Evolutionary conservation across 805 yeast genomes (phyloP).

Genomic region (Candida ficus): DNA sequence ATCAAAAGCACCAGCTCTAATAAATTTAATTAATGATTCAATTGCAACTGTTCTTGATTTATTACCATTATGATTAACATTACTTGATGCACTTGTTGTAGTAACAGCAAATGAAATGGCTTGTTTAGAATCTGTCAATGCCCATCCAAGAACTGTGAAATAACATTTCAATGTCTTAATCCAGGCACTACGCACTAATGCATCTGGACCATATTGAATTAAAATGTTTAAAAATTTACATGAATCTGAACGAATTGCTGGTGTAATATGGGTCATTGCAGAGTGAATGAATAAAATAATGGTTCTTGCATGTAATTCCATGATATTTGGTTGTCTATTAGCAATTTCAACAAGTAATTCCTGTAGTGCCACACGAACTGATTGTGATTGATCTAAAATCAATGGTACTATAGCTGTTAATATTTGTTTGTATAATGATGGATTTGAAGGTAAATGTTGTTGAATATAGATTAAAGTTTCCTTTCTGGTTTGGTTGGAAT

Average conservation of each 20-base stretch:
- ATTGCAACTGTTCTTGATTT: constrained; percentile 28
- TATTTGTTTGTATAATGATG: constrained; percentile 51
- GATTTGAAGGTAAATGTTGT: constrained; percentile 45
- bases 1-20: constrained; percentile 35
- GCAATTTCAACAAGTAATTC: constrained; percentile 45
- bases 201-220: constrained; percentile 47
- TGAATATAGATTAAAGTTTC: constrained; percentile 58
- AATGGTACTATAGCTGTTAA: constrained; percentile 56
- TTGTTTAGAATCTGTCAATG: constrained; percentile 31
- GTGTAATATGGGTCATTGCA: constrained; percentile 89
- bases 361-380: constrained; percentile 57
- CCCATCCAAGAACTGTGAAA: constrained; percentile 75
- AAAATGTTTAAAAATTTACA: constrained; percentile 60
- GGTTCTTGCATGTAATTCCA: constrained; percentile 55
- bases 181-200: constrained; percentile 61
- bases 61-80: constrained; percentile 11
- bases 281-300: constrained; percentile 74
- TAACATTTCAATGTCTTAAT: constrained; percentile 62
- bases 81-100: constrained; percentile 23
- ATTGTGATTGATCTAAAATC: constrained; percentile 50
- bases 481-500: constrained; percentile 61
- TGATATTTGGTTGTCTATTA: constrained; percentile 44
- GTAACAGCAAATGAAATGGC: constrained; percentile 29
- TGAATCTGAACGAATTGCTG: constrained; percentile 71
- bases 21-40: constrained; percentile 36